These are phyloP conservation scores for Cladosporium sp. DNA, from an alignment of 2,329 filamentous ascomycete genomes.

Conservation along the genomic window DNA sequence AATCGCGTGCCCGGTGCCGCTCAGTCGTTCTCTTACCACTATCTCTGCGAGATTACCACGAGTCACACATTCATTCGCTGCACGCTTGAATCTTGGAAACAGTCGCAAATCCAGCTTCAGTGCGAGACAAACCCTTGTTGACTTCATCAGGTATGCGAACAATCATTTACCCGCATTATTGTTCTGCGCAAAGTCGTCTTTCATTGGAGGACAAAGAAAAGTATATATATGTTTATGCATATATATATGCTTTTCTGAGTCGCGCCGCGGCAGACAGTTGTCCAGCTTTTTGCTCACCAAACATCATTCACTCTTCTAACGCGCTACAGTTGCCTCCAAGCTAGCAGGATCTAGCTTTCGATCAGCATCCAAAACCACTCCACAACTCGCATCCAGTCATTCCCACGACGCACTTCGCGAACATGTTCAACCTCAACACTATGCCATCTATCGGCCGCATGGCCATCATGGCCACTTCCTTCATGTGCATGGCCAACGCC, in stretches of 20 bases:
- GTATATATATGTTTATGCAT: too few species aligned
- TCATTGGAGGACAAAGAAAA: too few species aligned
- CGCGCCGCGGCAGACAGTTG: too few species aligned
- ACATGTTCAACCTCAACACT: slow-evolving; percentile 38
- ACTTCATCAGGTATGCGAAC: too few species aligned
- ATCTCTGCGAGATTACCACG: slow-evolving; percentile 21
- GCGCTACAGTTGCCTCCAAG: too few species aligned
- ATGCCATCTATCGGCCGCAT: slow-evolving; percentile 53
- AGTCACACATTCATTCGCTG: slow-evolving; percentile 19
- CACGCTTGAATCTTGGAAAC: slow-evolving; percentile 16
- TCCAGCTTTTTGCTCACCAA: too few species aligned
- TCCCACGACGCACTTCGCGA: slow-evolving; percentile 16
- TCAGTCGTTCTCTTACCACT: slow-evolving; percentile 22
- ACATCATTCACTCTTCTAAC: too few species aligned
- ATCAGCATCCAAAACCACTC: slow-evolving; percentile 17
- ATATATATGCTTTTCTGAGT: too few species aligned
- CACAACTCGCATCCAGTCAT: slow-evolving; percentile 21
- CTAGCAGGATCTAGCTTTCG: slow-evolving; percentile 21
- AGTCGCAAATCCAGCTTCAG: too few species aligned
- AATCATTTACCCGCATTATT: too few species aligned
- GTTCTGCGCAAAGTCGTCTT: too few species aligned
- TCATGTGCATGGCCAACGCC: slow-evolving; percentile 64
- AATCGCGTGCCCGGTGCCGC: slow-evolving; percentile 25
- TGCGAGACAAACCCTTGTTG: too few species aligned
- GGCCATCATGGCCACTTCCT: slow-evolving; percentile 51